Conservation (phyloP, 257 asterid genomes). For the Coffea eugenioides region DNA sequence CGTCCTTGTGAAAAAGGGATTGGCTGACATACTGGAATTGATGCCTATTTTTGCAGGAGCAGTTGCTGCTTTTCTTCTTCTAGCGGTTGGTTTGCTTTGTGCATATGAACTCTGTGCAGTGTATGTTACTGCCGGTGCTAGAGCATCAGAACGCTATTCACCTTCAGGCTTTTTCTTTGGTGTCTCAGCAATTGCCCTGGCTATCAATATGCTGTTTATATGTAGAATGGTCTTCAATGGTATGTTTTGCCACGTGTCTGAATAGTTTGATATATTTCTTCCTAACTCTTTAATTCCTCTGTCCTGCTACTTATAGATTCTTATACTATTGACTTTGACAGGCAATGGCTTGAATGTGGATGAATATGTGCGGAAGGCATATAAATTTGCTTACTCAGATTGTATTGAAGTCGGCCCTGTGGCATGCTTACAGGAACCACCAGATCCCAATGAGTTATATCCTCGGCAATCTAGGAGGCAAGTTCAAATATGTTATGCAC, state of each 20-base stretch:
- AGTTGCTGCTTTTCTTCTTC: slow-evolving; percentile 92
- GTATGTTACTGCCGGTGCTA: slow-evolving; percentile 86
- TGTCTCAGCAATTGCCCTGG: slow-evolving; percentile 93
- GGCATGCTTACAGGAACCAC: slow-evolving; percentile 93
- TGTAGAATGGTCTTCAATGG: slow-evolving; percentile 99
- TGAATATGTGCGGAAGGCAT: slow-evolving; percentile 96
- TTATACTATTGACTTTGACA: slow-evolving; percentile 28
- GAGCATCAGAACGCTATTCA: slow-evolving; percentile 96
- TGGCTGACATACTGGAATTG: background rate
- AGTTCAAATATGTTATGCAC: slow-evolving; percentile 7
- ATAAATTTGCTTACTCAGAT: slow-evolving; percentile 93
- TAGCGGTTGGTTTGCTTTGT: slow-evolving; percentile 98
- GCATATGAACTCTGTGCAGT: slow-evolving; percentile 98
- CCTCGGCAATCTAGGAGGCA: slow-evolving; percentile 93
- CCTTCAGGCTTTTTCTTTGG: slow-evolving; percentile 99
- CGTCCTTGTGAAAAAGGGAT: background rate
- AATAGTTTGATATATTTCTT: background rate
- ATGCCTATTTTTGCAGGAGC: slow-evolving; percentile 62
- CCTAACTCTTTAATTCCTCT: slow-evolving; percentile 13
- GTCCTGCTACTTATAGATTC: slow-evolving; percentile 13
- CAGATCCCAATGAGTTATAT: slow-evolving; percentile 94
- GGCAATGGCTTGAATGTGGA: slow-evolving; percentile 97
- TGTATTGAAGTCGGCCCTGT: slow-evolving; percentile 99
- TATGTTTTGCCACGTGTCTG: slow-evolving; percentile 25
- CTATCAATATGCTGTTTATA: slow-evolving; percentile 98